Evolutionary conservation across 2,329 filamentous ascomycete species (phyloP).

Genomic region (Claviceps paspali): DNA sequence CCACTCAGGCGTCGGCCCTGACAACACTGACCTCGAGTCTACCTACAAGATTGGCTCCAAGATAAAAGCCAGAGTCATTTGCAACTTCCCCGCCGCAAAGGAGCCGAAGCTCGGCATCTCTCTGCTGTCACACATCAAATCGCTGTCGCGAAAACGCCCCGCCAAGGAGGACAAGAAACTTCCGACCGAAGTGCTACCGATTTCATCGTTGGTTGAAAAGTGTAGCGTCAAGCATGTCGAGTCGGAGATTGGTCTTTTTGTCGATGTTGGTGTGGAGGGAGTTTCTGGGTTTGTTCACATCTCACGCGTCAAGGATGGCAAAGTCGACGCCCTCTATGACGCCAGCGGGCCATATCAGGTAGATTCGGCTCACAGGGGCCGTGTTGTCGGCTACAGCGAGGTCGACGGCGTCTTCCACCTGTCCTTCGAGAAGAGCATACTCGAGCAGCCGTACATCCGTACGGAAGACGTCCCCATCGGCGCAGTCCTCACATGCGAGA

Average conservation of each 20-base stretch:
- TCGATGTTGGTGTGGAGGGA: conserved; percentile 47
- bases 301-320: conserved; percentile 78
- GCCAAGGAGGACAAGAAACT: conserved; percentile 23
- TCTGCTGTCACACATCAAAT: conserved; percentile 66
- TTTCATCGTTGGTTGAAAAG: conserved; percentile 62
- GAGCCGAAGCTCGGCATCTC: conserved; percentile 78
- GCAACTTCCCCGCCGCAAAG: conserved; percentile 66
- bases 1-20: conserved; percentile 65
- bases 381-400: conserved; percentile 74
- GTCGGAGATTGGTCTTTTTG: conserved; percentile 64
- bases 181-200: conserved; percentile 45
- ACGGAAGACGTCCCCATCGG: conserved; percentile 80
- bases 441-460: conserved; percentile 82
- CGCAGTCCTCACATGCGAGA: conserved; percentile 61
- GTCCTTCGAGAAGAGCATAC: conserved; percentile 65
- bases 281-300: conserved; percentile 87
- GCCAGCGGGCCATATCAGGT: conserved; percentile 63
- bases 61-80: conserved; percentile 74
- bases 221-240: conserved; percentile 72
- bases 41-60: conserved; percentile 76
- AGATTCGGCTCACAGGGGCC: conserved; percentile 63
- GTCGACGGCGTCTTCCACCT: conserved; percentile 76
- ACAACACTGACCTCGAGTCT: conserved; percentile 53
- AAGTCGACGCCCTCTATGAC: conserved; percentile 69
- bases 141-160: conserved; percentile 35